Evolutionary conservation across 2,329 filamentous ascomycete genomes (phyloP), one percentile per base, ranked within the genome.

Genomic region (Juglanconis juglandina): DNA sequence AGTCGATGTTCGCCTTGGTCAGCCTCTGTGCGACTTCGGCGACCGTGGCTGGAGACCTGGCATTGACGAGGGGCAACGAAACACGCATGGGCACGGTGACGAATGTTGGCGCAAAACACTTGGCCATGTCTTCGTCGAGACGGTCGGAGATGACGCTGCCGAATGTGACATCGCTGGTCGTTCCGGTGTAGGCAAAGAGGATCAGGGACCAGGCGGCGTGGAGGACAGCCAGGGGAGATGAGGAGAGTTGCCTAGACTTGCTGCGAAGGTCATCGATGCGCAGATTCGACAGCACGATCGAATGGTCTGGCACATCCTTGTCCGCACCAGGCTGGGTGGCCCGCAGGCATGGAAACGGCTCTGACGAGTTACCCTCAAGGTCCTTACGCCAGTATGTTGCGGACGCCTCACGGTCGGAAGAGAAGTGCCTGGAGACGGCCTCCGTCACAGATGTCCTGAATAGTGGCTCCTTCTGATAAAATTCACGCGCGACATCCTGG

Each of bases 161-260:
- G 59, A 75, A 71, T 1, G 68, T 66, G 2, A 75, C 63, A 41
- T 75, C 73, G 13, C 67, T 68, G 6, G 72, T 71, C 9, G 68
- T 67, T 33, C 71, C 72, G 14, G 69, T 70, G 58, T 73, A 74
- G 32, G 68, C 57, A 4, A 68, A 56, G 1, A 76, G 58, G n/a
- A 76, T 63, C 6, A 70, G 66, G 3, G 68, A 67, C 73, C 73
- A 76, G 24, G 73, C 68, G 13, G 73, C 72, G 52, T 76, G 74
- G 8, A 75, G 65, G 4, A 73, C 66, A 0, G 72, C 68, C 34
- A 74, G 63, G 3, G 73, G 72, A 2, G 72, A 72, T 0, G 66
- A 44, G 42, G 11, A 44, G 6, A 44, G 10, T 17, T 17, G 42
- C 6, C 42, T 7, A 7, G 42, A 13, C n/a, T 44, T 44, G 10